phyloP scores from a whole-genome alignment of 306 rosid species.

The Lathyrus aphaca region DNA sequence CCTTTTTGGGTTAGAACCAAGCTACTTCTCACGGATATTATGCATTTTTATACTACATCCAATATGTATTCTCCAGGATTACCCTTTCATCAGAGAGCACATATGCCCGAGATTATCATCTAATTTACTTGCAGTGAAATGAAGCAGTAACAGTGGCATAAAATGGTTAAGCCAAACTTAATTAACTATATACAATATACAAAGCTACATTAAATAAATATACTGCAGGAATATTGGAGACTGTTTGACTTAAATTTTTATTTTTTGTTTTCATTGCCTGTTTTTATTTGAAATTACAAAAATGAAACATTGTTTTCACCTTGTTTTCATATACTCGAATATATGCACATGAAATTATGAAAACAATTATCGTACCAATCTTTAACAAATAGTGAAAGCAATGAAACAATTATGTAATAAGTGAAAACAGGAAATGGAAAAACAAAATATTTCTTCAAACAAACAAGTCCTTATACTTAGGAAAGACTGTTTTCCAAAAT shows the following conservation, averaged over 20 bases:
- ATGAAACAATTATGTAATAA: neutral
- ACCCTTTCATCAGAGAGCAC: neutral
- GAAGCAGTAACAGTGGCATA: neutral
- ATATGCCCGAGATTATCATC: neutral
- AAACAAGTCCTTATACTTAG: slow-evolving; percentile 11
- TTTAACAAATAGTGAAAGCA: neutral
- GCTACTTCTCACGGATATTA: neutral
- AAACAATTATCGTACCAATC: neutral
- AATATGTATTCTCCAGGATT: neutral
- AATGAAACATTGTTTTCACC: neutral
- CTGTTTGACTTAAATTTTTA: neutral
- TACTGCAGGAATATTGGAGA: neutral
- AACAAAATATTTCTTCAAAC: neutral
- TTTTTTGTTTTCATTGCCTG: neutral
- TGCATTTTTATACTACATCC: slow-evolving; percentile 1
- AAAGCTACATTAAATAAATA: neutral
- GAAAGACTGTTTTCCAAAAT: slow-evolving; percentile 31
- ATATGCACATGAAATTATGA: neutral
- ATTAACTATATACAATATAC: neutral
- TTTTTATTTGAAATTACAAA: neutral
- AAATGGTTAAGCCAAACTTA: neutral
- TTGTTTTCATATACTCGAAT: neutral
- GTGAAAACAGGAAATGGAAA: neutral
- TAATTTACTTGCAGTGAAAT: neutral
- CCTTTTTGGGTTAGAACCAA: neutral